Evolutionary conservation across 768 basidiomycete species (phyloP), one percentile per base, ranked within the genome.

Genomic region (Cantharellus anzutake): DNA sequence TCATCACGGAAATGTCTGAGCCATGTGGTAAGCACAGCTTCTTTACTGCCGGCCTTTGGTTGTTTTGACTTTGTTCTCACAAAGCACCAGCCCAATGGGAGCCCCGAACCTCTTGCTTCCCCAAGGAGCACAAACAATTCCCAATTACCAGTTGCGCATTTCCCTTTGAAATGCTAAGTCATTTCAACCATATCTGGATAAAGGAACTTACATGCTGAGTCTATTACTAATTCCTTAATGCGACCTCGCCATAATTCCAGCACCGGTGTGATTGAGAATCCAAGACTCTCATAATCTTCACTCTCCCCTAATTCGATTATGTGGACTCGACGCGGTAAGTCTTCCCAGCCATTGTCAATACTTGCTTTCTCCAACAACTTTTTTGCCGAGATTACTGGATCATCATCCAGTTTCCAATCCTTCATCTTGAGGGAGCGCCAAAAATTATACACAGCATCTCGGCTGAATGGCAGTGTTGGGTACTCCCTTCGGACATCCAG

Each of bases 21-120:
- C 20, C 73, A 64, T 3, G 64, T 53, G 14, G 51, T 48, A 2
- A 74, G 61, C 11, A 65, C 66, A 0, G 41, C 14, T 51, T 4
- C n/a, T 29, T 57, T 61, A 20, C 48, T 3, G 3, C 42, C 39
- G 7, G 3, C 14, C 34, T 44, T 29, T 7, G 44, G 37, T 39
- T 37, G n/a, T 38, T 35, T 40, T 5, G 53, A 53, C 2, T 39
- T 63, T 34, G 51, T n/a, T n/a, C n/a, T n/a, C 51, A 70, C 50
- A 14, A 69, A 61, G 29, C 71, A 53, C 59, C 64, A 71, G 4
- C 68, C 71, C 0, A 73, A 48, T n/a, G 72, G 71, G 35, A 69
- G 65, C 0, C 68, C 71, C 2, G 66, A 70, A 3, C 70, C 70
- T 52, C 67, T 64, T 1, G 70, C 64, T 42, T 73, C 70, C 0